Percentiles rank a stretch among this genome's conserved stretches.
phyloP scores from a whole-genome alignment of 2,329 filamentous ascomycete genomes.

The Xenoacremonium recifei region DNA sequence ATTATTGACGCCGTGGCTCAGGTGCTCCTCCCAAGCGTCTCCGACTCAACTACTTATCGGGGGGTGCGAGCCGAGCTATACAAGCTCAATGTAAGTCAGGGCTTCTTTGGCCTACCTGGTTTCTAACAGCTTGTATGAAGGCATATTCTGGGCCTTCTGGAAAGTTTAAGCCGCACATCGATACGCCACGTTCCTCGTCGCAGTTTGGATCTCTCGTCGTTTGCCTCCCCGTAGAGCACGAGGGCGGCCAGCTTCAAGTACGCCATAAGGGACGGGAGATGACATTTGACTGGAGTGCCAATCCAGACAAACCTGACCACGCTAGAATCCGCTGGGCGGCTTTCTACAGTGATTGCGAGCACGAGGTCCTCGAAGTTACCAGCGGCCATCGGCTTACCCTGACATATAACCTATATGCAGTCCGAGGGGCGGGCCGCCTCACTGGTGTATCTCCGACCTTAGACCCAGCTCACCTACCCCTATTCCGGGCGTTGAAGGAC shows the following conservation, averaged over 20 bases:
- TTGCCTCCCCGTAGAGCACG: constrained; percentile 38
- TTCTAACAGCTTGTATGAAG: constrained; percentile 26
- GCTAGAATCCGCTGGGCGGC: constrained; percentile 43
- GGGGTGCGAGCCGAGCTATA: constrained; percentile 53
- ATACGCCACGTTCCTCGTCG: constrained; percentile 46
- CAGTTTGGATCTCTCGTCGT: constrained; percentile 57
- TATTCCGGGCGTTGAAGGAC: constrained; percentile 5
- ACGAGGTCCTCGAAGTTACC: constrained; percentile 49
- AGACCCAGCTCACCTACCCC: constrained; percentile 12
- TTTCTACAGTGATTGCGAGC: constrained; percentile 53
- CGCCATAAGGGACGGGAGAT: constrained; percentile 36
- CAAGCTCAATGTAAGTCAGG: constrained; percentile 49
- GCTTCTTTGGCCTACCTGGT: neutral
- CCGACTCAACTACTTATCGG: constrained; percentile 22
- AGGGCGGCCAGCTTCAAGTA: constrained; percentile 43
- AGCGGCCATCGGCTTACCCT: constrained; percentile 54
- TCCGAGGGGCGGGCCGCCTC: constrained; percentile 26
- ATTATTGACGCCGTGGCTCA: constrained; percentile 52
- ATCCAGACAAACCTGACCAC: no score
- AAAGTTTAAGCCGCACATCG: constrained; percentile 50
- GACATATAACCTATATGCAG: constrained; percentile 56
- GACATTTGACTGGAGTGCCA: constrained; percentile 39
- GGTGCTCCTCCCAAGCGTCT: constrained; percentile 35
- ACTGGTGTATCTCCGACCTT: constrained; percentile 15
- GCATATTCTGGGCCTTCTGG: constrained; percentile 51